Conservation (phyloP, 2,329 filamentous ascomycete species). For the Colletotrichum camelliae region DNA sequence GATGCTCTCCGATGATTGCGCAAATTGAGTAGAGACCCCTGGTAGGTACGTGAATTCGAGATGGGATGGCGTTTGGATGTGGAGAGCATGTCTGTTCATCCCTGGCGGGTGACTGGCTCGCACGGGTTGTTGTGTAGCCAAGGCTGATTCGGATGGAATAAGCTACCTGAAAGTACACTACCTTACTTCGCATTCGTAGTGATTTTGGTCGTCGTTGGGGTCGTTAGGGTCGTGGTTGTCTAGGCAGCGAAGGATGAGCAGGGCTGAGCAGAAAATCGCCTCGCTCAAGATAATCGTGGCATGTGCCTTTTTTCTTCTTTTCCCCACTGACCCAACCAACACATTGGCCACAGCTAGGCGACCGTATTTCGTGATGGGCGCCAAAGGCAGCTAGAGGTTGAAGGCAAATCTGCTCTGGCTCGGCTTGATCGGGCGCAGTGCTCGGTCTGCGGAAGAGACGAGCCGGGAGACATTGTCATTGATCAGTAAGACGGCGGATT, state of each 20-base stretch:
- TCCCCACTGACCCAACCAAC: neutral
- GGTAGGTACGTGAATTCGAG: neutral
- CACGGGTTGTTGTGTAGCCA: neutral
- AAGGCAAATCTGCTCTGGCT: neutral
- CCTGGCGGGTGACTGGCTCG: neutral
- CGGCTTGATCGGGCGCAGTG: slow-evolving; percentile 7
- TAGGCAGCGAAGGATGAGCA: slow-evolving; percentile 11
- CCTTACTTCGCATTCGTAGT: neutral
- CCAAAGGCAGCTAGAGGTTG: neutral
- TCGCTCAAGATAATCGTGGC: neutral
- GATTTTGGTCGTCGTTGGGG: neutral
- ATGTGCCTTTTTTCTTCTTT: neutral
- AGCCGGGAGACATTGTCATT: neutral
- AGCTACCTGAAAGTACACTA: neutral
- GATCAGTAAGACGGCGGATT: neutral
- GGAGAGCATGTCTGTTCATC: neutral
- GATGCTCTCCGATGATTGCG: neutral
- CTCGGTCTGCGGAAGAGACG: neutral
- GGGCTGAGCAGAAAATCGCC: slow-evolving; percentile 2
- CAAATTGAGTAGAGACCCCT: neutral
- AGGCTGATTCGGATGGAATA: slow-evolving; percentile 2
- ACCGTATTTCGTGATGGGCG: neutral
- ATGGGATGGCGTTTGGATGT: neutral
- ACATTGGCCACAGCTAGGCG: neutral
- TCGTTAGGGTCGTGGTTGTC: neutral